phyloP scores from a whole-genome alignment of 495 filamentous ascomycete species.

The Penicillium desertorum region DNA sequence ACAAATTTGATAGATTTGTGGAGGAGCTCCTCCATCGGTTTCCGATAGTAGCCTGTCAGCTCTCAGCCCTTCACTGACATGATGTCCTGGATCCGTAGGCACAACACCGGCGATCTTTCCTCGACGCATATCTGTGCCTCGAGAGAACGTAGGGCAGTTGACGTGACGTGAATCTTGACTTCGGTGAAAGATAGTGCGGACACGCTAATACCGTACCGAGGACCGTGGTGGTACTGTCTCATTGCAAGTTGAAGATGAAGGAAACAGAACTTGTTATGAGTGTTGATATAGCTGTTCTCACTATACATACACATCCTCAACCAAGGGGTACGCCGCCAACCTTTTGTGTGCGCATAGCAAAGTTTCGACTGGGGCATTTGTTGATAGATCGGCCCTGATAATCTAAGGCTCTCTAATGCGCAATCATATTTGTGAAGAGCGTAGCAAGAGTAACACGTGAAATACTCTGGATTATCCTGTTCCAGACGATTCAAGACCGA shows the following conservation, averaged over 20 bases:
- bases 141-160: neutral
- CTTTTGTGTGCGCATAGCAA: neutral
- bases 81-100: neutral
- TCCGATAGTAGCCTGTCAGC: neutral
- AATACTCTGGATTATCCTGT: neutral
- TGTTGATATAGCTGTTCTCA: neutral
- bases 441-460: neutral
- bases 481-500: too few species aligned
- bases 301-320: neutral
- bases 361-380: neutral
- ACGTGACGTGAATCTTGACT: neutral
- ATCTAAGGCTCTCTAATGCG: neutral
- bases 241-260: neutral
- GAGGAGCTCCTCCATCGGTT: neutral
- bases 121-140: neutral
- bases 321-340: neutral
- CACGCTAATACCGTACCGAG: neutral
- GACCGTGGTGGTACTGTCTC: neutral
- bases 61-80: neutral
- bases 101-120: neutral
- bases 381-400: neutral
- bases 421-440: neutral
- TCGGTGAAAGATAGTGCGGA: neutral
- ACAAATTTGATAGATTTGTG: neutral
- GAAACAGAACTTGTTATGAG: neutral